Evolutionary conservation across 2,329 filamentous ascomycete species (phyloP).

Genomic region (Leptographium wingfieldii): DNA sequence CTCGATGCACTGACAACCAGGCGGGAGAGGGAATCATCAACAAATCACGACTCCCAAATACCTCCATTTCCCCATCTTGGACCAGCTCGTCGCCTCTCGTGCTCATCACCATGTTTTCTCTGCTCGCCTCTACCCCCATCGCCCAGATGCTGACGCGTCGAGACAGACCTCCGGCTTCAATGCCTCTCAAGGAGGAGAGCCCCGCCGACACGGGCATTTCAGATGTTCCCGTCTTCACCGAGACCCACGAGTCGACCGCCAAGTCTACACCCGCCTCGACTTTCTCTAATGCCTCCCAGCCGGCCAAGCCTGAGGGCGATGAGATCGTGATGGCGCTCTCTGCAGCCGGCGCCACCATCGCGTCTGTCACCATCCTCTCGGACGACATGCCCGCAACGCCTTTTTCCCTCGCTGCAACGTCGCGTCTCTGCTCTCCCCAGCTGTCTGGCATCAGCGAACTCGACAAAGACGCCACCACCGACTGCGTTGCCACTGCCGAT

Average conservation of each 20-base stretch:
- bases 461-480: background rate
- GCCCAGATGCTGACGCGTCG: constrained; percentile 8
- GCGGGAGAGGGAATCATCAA: too few species aligned
- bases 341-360: constrained; percentile 3
- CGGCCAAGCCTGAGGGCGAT: constrained; percentile 4
- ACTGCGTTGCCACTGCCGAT: too few species aligned
- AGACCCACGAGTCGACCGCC: constrained; percentile 2
- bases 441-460: background rate
- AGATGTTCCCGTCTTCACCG: constrained; percentile 6
- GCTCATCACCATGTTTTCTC: background rate
- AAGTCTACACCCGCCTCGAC: constrained; percentile 7
- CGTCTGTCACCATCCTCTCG: constrained; percentile 1
- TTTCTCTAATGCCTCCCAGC: constrained; percentile 4
- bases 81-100: background rate
- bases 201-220: constrained; percentile 8
- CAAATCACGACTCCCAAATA: background rate
- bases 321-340: background rate
- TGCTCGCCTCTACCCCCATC: background rate
- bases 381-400: constrained; percentile 2
- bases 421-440: background rate
- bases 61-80: background rate
- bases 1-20: background rate
- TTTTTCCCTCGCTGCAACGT: background rate
- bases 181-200: constrained; percentile 11
- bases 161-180: constrained; percentile 4